These are phyloP conservation scores for Fomitopsis palustris DNA, from an alignment of 1,284 basidiomycete genomes.

Conservation along the genomic window DNA sequence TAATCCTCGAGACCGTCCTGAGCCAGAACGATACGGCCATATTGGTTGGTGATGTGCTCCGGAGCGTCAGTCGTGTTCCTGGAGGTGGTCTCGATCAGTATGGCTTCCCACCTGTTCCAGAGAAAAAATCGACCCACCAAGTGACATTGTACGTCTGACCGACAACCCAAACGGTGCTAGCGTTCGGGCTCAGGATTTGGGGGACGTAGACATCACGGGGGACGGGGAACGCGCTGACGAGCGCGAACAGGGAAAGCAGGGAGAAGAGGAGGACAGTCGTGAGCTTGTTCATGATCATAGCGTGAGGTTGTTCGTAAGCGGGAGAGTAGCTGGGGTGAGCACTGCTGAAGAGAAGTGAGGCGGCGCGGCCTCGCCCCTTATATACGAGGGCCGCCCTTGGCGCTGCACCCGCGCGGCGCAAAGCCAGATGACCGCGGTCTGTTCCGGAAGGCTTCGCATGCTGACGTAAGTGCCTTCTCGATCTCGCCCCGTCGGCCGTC, in stretches of 20 bases:
- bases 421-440: not conserved
- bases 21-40: conserved; percentile 39
- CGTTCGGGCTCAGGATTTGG: conserved; percentile 34
- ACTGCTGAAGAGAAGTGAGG: not conserved
- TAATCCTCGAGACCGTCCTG: conserved; percentile 30
- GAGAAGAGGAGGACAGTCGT: conserved; percentile 21
- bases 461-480: not conserved
- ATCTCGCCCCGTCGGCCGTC: not conserved
- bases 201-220: conserved; percentile 49
- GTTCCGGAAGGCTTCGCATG: not conserved
- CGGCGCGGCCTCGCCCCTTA: not conserved
- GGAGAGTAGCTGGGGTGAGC: conserved; percentile 3
- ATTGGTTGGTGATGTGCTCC: conserved; percentile 42
- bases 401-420: not conserved
- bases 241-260: conserved; percentile 22
- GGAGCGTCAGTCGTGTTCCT: conserved; percentile 42
- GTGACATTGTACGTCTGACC: conserved; percentile 41
- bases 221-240: conserved; percentile 25
- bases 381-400: not conserved
- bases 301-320: conserved; percentile 7
- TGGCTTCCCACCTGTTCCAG: not conserved
- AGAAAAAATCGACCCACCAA: conserved; percentile 32
- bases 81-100: not conserved
- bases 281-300: conserved; percentile 23
- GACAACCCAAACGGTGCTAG: conserved; percentile 37